Percentiles rank a stretch among this genome's conserved stretches.
Conservation (phyloP, 2,329 filamentous ascomycete species). For the Scedosporium minutisporum region DNA sequence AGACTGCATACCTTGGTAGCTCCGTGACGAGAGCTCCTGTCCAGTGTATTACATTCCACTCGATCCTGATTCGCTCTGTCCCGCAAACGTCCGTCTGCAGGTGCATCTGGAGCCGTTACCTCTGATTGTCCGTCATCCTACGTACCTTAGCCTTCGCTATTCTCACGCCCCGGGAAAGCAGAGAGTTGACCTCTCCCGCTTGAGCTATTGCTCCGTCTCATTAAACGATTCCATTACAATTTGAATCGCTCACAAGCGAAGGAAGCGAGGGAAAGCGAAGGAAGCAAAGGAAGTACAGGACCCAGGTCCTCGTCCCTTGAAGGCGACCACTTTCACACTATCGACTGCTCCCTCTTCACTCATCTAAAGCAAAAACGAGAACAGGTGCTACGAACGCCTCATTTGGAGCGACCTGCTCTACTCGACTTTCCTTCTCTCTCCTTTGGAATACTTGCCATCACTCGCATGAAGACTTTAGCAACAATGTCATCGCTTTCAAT, state of each 20-base stretch:
- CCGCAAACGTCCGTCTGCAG: neutral
- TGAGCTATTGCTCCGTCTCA: neutral
- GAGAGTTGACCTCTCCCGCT: neutral
- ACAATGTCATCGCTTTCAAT: slow-evolving; percentile 19
- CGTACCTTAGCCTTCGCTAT: neutral
- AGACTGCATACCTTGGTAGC: neutral
- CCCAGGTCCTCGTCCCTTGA: no score
- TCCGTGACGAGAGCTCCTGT: neutral
- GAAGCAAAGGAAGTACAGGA: no score
- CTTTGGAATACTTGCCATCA: no score
- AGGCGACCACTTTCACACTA: no score
- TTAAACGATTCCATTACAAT: no score
- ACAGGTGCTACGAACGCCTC: no score
- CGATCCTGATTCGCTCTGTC: neutral
- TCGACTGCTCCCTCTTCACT: no score
- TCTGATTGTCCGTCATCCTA: neutral
- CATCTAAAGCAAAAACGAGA: no score
- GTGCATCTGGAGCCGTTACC: neutral
- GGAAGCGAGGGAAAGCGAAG: no score
- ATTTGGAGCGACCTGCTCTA: slow-evolving; percentile 4
- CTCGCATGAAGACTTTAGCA: slow-evolving; percentile 9
- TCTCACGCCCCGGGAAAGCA: neutral
- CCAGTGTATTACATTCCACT: neutral
- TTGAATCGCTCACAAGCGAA: no score
- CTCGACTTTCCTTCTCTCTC: no score